Conservation (phyloP, 176 grass and related monocot species). For the Bonia amplexicaulis region DNA sequence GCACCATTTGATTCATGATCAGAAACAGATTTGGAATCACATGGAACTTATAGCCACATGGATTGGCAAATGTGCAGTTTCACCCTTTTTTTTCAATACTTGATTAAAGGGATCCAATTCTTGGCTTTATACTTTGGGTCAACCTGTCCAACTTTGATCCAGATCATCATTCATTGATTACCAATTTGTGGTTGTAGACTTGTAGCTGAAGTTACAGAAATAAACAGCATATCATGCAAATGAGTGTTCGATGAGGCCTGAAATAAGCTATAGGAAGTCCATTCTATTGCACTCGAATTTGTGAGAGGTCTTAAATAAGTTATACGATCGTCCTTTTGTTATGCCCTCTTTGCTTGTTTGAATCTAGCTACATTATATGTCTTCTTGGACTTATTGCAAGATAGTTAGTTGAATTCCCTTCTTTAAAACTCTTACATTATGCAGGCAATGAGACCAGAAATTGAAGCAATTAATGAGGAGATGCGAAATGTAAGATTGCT, state of each 20-base stretch:
- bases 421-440: constrained; percentile 6
- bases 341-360: not conserved
- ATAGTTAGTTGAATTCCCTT: not conserved
- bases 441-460: constrained; percentile 64
- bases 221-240: not conserved
- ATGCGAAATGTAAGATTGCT: constrained; percentile 51
- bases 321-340: not conserved
- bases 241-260: not conserved
- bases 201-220: not conserved
- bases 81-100: not conserved
- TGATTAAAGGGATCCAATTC: not conserved
- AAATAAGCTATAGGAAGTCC: not conserved
- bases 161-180: not conserved
- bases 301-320: not conserved
- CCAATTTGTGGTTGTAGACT: not conserved
- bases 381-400: not conserved
- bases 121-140: not conserved
- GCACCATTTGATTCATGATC: not conserved
- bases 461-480: constrained; percentile 60
- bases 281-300: not conserved
- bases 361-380: not conserved
- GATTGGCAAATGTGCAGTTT: not conserved
- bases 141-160: not conserved
- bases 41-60: not conserved
- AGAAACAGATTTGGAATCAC: not conserved